Percentiles rank a stretch among this genome's conserved stretches.
phyloP scores from a whole-genome alignment of 192 early-diverging fungal species.

The Coemansia sp. region DNA sequence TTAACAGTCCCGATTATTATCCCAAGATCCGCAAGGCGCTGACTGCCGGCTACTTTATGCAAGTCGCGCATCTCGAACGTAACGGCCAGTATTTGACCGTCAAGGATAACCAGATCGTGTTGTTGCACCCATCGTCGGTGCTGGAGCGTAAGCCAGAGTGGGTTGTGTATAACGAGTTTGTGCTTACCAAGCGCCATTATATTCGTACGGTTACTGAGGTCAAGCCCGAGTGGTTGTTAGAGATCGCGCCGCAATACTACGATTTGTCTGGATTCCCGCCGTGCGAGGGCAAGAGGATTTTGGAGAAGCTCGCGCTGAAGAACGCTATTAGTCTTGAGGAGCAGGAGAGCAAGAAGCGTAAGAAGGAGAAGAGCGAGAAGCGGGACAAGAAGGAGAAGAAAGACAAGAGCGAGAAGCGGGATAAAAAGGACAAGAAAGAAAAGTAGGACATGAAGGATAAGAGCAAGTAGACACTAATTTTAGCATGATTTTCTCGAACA shows the following conservation, averaged over 20 bases:
- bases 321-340: constrained; percentile 45
- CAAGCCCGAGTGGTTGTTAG: constrained; percentile 80
- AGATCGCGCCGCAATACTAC: constrained; percentile 90
- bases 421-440: constrained; percentile 51
- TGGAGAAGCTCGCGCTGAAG: constrained; percentile 71
- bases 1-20: constrained; percentile 76
- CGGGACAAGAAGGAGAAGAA: constrained; percentile 37
- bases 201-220: constrained; percentile 93
- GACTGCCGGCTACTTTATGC: constrained; percentile 97
- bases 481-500: too few relatives aligned
- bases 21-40: constrained; percentile 88
- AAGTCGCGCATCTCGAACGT: constrained; percentile 91
- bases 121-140: constrained; percentile 89
- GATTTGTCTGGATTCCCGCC: constrained; percentile 88
- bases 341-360: constrained; percentile 55
- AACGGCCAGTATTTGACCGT: constrained; percentile 88
- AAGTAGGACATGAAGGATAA: constrained; percentile 23
- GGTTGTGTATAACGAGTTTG: constrained; percentile 99
- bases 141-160: constrained; percentile 94
- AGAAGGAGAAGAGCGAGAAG: constrained; percentile 37
- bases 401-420: constrained; percentile 44
- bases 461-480: constrained; percentile 1
- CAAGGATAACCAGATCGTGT: constrained; percentile 98
- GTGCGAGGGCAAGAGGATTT: constrained; percentile 84
- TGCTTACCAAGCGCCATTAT: constrained; percentile 93